A percentile compares a stretch with the other conserved stretches of the same genome.
Evolutionary conservation across 1,284 basidiomycete species (phyloP).

Genomic region (Mycosarcoma mackinlayi): DNA sequence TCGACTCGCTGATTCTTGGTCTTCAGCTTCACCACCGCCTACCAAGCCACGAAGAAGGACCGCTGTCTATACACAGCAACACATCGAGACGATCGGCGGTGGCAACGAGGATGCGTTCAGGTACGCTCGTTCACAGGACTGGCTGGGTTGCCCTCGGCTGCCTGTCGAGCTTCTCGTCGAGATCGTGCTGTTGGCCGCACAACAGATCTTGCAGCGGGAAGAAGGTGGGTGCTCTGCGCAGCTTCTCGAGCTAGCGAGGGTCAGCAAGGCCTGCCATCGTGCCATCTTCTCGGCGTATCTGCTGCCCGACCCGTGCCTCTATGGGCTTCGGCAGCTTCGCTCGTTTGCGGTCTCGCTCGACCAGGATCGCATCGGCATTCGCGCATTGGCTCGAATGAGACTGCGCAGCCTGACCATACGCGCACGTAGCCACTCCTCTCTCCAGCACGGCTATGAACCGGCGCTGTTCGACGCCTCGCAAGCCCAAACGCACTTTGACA

Average conservation of each 20-base stretch:
- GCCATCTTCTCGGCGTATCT: slow-evolving; percentile 14
- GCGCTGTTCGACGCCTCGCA: slow-evolving; percentile 42
- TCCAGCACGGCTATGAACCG: slow-evolving; percentile 8
- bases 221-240: not conserved
- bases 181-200: slow-evolving; percentile 29
- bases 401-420: slow-evolving; percentile 15
- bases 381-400: slow-evolving; percentile 4
- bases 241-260: slow-evolving; percentile 21
- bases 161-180: slow-evolving; percentile 35
- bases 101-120: not conserved
- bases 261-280: slow-evolving; percentile 24
- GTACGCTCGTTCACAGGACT: not conserved
- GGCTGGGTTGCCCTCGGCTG: slow-evolving; percentile 10
- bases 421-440: slow-evolving; percentile 2
- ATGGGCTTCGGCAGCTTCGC: slow-evolving; percentile 18
- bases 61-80: slow-evolving; percentile 25
- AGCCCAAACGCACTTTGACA: slow-evolving; percentile 35
- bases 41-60: slow-evolving; percentile 15
- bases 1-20: slow-evolving; percentile 17
- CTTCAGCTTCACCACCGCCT: not conserved
- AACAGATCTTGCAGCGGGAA: not conserved
- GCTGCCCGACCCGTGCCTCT: slow-evolving; percentile 17
- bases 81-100: slow-evolving; percentile 49
- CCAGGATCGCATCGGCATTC: slow-evolving; percentile 16
- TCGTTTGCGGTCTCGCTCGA: slow-evolving; percentile 27